Base-by-base conservation (phyloP, 2,329 filamentous ascomycete genomes). In the Albifimbria verrucaria region DNA sequence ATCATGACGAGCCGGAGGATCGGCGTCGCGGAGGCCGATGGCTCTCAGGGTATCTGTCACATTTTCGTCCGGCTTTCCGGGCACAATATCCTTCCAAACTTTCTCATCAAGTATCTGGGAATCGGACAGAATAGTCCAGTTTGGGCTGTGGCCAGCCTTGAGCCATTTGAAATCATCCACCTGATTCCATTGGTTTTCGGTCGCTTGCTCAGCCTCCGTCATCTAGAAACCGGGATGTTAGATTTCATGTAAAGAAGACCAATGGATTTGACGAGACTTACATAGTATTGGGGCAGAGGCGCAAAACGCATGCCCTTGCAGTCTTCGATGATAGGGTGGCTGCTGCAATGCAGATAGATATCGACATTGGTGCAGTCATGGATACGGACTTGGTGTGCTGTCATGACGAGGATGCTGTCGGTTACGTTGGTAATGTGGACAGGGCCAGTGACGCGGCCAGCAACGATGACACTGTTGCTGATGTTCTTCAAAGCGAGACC, bases 161-260 rank as follows among this genome's bases (percentile, higher is more conserved):
- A 97, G 81, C 94, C 94, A 97, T 72, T 96, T 96, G 78, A 99
- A 99, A 69, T 99, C 94, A 68, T 97, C 90, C 17, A 97, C 89
- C 63, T 94, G 85, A 61, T 92, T 82, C 90, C 91, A 99, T 62
- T 88, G 82, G 67, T 96, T 93, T 53, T 72, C 72, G 3, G 65
- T 58, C 6, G 56, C 45, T 36, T 61, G 49, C n/a, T 72, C 69
- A 5, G 64, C 62, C 25, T 67, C 63, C 7, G 58, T 64, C 42
- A 56, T 53, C 63, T 68, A 47, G n/a, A n/a, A n/a, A n/a, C n/a
- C n/a, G n/a, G n/a, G n/a, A n/a, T n/a, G n/a, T n/a, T n/a, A n/a
- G n/a, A n/a, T n/a, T n/a, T n/a, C n/a, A n/a, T n/a, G n/a, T n/a
- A n/a, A n/a, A 22, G 12, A 20, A 9, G 26, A 20, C 6, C 3